Base-by-base conservation (phyloP, 495 filamentous ascomycete genomes). In the Friedmanniomyces simplex region DNA sequence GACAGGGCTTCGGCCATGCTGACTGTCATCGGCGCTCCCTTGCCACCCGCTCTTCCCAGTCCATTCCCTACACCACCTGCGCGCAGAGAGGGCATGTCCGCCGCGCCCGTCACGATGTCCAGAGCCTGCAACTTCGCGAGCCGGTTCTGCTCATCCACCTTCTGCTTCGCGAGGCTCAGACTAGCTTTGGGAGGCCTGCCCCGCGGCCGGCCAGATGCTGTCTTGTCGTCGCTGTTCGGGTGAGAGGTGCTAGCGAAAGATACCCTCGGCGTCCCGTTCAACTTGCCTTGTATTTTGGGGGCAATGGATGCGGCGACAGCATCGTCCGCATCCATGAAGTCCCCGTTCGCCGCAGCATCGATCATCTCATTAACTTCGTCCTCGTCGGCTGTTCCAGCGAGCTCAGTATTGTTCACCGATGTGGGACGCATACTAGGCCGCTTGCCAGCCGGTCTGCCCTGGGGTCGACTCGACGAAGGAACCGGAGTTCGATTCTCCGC, bases 81-180 rank as follows among this genome's bases (percentile, higher is more conserved):
- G 14, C 49, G n/a, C 24, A 36, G 5, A 12, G 43, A 26, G 3
- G 18, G 11, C 18, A 7, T 30, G 8, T 50, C 45, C 20, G 32
- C 25, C 4, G 49, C 32, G 18, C 16, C 30, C 8, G 24, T 34
- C 3, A 59, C 42, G 43, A 43, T 39, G 2, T 59, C 51, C 5
- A 64, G 57, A 30, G 53, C 53, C 49, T 57, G 52, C 34, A 64
- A 42, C 53, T 64, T 64, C 8, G 61, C 61, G 10, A 60, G 41
- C 12, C 61, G 57, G 47, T 64, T 64, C 20, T 64, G 46, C 57
- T 64, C 57, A 8, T 57, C 53, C 43, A 41, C 32, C 10, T 43
- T 26, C 16, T 46, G 54, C 52, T 54, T 22, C 50, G 47, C 43
- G 7, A 26, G 30, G 13, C 39, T 12, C 14, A 28, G 20, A 25